A percentile compares a stretch with the other conserved stretches of the same genome.
phyloP scores from a whole-genome alignment of 306 rosid genomes.

The Acacia acuminata region DNA sequence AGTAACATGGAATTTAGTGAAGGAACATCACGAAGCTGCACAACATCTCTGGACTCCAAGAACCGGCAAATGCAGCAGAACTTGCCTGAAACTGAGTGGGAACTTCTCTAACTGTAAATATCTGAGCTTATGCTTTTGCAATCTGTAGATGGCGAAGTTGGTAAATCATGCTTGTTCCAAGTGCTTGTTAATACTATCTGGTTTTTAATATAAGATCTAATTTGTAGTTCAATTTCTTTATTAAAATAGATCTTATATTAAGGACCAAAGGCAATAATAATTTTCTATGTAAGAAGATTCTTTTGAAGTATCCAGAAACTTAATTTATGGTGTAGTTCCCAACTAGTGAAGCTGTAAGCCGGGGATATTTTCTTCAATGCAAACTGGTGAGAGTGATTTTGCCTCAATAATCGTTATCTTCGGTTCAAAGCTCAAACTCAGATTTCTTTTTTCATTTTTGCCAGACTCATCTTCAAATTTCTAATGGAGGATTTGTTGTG shows the following conservation, averaged over 20 bases:
- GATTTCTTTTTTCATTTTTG: neutral
- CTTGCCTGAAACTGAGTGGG: slow-evolving; percentile 77
- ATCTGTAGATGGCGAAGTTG: neutral
- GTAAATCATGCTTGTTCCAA: neutral
- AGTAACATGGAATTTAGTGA: slow-evolving; percentile 34
- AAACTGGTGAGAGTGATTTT: neutral
- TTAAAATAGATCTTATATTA: no score
- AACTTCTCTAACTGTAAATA: slow-evolving; percentile 66
- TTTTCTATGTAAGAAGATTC: neutral
- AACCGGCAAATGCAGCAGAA: slow-evolving; percentile 35
- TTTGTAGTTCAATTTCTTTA: no score
- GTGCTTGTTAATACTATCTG: neutral
- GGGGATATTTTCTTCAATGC: neutral
- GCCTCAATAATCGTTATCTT: neutral
- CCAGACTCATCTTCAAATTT: neutral
- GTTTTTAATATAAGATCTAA: no score
- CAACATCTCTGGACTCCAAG: slow-evolving; percentile 11
- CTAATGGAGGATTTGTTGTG: neutral
- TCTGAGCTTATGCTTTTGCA: slow-evolving; percentile 3
- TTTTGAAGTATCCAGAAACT: neutral
- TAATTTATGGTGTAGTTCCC: neutral
- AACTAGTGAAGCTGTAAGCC: neutral
- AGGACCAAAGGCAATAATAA: neutral
- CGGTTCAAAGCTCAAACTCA: neutral
- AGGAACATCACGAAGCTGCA: slow-evolving; percentile 32